phyloP scores from a whole-genome alignment of 495 filamentous ascomycete species.

The Lophiostoma macrostomum region DNA sequence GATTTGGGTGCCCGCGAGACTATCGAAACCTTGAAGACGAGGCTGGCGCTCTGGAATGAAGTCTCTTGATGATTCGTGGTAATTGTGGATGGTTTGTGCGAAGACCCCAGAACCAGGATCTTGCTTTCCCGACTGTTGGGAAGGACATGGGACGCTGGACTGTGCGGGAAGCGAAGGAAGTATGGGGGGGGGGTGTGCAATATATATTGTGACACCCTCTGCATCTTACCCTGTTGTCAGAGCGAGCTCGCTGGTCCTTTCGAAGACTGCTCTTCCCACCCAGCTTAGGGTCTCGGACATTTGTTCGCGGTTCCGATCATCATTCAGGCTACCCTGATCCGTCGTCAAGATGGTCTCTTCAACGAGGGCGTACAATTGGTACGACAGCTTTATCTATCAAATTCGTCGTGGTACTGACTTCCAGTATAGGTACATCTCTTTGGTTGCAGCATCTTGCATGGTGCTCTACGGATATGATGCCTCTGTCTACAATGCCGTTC shows the following conservation, averaged over 20 bases:
- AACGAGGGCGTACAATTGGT: conserved; percentile 26
- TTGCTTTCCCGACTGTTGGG: not conserved
- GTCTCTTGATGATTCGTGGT: conserved; percentile 19
- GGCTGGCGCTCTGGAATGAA: too few relatives aligned
- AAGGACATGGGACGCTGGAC: too few relatives aligned
- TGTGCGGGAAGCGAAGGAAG: too few relatives aligned
- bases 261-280: too few relatives aligned
- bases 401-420: not conserved
- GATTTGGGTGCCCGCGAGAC: not conserved
- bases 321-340: not conserved
- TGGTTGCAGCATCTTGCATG: conserved; percentile 64
- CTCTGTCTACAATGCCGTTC: conserved; percentile 63
- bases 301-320: too few relatives aligned
- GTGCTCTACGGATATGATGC: conserved; percentile 66
- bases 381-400: not conserved
- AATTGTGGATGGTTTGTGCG: not conserved
- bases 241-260: not conserved
- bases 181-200: not conserved
- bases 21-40: too few relatives aligned
- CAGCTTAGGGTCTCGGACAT: too few relatives aligned
- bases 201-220: conserved; percentile 2
- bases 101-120: conserved; percentile 4
- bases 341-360: conserved; percentile 2
- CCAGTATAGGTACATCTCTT: conserved; percentile 55
- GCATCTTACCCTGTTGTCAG: not conserved